Percentiles rank a stretch among this genome's conserved stretches.
phyloP scores from a whole-genome alignment of 169 alveolate genomes.

The Eimeria nieschulzi region DNA sequence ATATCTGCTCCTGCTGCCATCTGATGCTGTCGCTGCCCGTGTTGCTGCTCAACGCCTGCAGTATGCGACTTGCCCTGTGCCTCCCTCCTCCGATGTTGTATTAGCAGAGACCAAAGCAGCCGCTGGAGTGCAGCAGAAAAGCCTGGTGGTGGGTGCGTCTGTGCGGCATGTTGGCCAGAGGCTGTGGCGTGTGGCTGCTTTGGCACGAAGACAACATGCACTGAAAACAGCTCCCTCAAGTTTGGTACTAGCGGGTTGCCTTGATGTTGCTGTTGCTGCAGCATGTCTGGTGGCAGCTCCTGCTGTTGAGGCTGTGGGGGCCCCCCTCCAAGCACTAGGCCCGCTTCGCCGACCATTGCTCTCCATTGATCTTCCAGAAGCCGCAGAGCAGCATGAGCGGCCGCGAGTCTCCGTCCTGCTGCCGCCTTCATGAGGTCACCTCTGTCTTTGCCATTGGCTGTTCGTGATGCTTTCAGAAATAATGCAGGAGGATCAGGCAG shows the following conservation, averaged over 20 bases:
- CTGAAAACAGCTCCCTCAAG: slow-evolving; percentile 19
- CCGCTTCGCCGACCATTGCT: slow-evolving; percentile 6
- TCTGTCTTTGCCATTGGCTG: neutral
- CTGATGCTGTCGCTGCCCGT: neutral
- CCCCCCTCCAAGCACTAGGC: neutral
- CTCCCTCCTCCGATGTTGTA: neutral
- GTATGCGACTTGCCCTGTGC: neutral
- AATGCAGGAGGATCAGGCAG: neutral
- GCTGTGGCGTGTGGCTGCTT: neutral
- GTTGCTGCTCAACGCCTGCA: neutral
- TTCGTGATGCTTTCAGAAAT: neutral
- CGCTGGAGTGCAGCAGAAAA: neutral
- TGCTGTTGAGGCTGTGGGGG: neutral
- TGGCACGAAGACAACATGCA: slow-evolving; percentile 27
- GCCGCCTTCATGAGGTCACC: neutral
- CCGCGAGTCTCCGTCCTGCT: neutral
- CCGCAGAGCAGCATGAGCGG: slow-evolving; percentile 42
- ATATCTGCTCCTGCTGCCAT: neutral
- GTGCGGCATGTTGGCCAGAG: neutral
- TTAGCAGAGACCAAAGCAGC: slow-evolving; percentile 4
- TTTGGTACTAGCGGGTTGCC: neutral
- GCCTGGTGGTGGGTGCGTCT: neutral
- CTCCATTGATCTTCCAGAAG: slow-evolving; percentile 9
- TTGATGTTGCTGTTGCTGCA: neutral
- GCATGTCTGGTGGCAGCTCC: neutral